Percentiles rank a stretch among this genome's conserved stretches.
These are phyloP conservation scores for Litchi chinensis DNA, from an alignment of 345 rosid species.

Conservation along the genomic window DNA sequence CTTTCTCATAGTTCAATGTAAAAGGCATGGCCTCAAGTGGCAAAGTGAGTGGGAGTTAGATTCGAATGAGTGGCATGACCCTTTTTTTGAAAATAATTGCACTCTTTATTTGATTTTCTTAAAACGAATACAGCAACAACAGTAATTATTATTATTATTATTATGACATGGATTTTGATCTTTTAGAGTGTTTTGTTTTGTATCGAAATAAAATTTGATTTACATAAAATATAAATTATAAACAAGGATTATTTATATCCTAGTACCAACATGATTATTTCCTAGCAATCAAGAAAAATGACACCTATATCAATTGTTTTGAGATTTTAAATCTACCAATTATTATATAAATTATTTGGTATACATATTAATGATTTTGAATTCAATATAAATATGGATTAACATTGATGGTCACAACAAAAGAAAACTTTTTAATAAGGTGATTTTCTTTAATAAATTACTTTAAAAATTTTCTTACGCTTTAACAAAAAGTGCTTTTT, in stretches of 20 bases:
- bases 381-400: background rate
- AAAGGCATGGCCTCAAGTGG: slow-evolving; percentile 2
- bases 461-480: background rate
- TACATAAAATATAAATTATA: no score
- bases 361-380: background rate
- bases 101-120: background rate
- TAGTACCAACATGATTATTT: no score
- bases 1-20: background rate
- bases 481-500: background rate
- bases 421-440: background rate
- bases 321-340: no score
- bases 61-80: background rate
- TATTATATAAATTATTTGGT: no score
- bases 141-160: no score
- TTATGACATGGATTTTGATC: background rate
- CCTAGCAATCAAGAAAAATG: no score
- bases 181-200: background rate
- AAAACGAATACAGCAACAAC: no score
- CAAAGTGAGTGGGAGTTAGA: background rate
- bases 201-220: no score
- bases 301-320: no score
- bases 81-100: background rate
- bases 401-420: background rate
- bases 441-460: background rate
- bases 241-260: background rate